phyloP scores from a whole-genome alignment of 129 eudicot species.

The Escallonia herrerae region DNA sequence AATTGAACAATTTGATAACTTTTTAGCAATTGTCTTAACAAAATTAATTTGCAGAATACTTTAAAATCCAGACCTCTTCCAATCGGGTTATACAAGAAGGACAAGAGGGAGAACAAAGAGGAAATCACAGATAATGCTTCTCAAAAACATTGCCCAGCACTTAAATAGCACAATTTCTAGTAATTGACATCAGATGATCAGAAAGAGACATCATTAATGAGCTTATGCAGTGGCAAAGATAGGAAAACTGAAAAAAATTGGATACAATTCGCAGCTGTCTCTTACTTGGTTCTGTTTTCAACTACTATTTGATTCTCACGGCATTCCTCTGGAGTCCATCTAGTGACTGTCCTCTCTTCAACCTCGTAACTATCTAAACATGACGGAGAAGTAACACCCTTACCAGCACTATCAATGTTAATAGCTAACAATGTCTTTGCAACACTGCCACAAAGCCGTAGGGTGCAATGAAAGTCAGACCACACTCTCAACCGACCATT shows the following conservation, averaged over 20 bases:
- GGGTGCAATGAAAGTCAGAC: conserved; percentile 77
- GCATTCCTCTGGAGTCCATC: conserved; percentile 73
- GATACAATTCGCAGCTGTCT: not conserved
- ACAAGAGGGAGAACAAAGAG: too few species aligned
- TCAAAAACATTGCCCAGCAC: too few species aligned
- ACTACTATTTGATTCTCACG: conserved; percentile 34
- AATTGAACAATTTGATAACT: too few species aligned
- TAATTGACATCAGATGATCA: too few species aligned
- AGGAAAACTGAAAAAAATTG: not conserved
- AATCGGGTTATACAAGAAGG: too few species aligned
- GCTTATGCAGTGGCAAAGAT: too few species aligned
- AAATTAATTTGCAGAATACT: too few species aligned
- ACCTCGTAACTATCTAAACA: conserved; percentile 46
- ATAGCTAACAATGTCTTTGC: conserved; percentile 72
- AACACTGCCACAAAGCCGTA: conserved; percentile 74
- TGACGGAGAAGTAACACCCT: conserved; percentile 16
- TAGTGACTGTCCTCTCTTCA: conserved; percentile 53
- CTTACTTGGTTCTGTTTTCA: conserved; percentile 7
- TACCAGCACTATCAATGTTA: conserved; percentile 20
- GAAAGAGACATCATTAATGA: too few species aligned
- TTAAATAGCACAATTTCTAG: too few species aligned
- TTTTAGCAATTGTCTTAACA: too few species aligned
- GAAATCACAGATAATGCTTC: too few species aligned
- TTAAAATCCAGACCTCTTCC: too few species aligned
- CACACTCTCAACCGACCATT: conserved; percentile 62